Evolutionary conservation across 495 filamentous ascomycete genomes (phyloP), one percentile per base, ranked within the genome.

Genomic region (Xylaria curta): DNA sequence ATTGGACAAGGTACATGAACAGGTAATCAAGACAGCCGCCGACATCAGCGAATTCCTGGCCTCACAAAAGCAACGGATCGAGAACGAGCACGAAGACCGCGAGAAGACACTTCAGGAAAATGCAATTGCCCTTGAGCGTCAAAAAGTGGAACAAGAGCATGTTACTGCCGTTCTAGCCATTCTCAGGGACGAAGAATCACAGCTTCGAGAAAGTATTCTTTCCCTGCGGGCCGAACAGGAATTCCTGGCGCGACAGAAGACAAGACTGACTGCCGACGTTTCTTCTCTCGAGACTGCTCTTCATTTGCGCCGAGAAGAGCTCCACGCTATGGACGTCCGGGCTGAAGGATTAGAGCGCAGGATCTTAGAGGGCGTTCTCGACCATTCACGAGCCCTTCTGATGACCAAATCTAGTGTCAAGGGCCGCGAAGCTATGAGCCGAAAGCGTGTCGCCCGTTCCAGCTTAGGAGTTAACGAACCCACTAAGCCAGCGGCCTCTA

Each of bases 341-440:
- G 95, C 94, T 12, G 93, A 97, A 73, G 87, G 88, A 31, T 85
- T 99, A 1, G 96, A 99, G 82, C 91, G 95, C 56, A 89, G 95
- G 12, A 97, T 99, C 70, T 83, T 99, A 38, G 95, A 98, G 69
- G 94, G 94, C 38, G 93, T 98, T 49, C 94, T 99, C 72, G 94
- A 99, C 76, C 95, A 98, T 76, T 97, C 96, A 42, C 91, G 94
- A 24, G 90, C 91, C 7, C 84, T 98, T 21, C 87, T 98, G 53
- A 89, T 97, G 69, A 88, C 89, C 19, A 90, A 91, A 76, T 82
- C 81, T 10, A 78, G 80, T 72, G 76, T 79, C 72, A 81, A 80
- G 71, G 79, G 82, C 5, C 76, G 74, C 21, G 84, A 83, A 71
- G 82, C 79, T 71, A 92, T 93, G 89, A 91, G 86, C 81, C 87